phyloP scores from a whole-genome alignment of 306 rosid genomes.

The Glycine tomentella region DNA sequence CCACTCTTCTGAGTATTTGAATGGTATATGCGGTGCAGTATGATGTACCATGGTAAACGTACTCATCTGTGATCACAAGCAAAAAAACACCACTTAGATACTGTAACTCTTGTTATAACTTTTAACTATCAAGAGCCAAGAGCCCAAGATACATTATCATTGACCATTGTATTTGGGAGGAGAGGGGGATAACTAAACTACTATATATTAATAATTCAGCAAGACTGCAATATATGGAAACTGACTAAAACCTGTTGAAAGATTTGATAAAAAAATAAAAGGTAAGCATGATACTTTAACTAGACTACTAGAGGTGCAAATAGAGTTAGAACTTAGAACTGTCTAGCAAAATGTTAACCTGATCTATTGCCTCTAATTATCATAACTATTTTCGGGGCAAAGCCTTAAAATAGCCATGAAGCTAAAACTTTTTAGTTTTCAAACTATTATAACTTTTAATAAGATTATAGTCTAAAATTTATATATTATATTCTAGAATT shows the following conservation, averaged over 20 bases:
- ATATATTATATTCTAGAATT: too few species aligned
- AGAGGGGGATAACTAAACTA: not conserved
- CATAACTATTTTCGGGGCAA: not conserved
- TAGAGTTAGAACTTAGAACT: not conserved
- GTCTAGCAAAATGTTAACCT: not conserved
- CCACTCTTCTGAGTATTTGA: constrained; percentile 90
- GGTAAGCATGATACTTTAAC: not conserved
- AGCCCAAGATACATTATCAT: not conserved
- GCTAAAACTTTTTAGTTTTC: not conserved
- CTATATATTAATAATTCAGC: not conserved
- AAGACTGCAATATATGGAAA: not conserved
- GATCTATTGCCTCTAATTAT: not conserved
- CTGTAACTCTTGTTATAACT: not conserved
- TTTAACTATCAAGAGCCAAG: not conserved
- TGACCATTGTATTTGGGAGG: not conserved
- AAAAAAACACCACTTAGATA: constrained; percentile 48
- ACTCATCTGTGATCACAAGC: constrained; percentile 71
- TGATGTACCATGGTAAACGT: constrained; percentile 99
- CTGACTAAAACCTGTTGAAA: not conserved
- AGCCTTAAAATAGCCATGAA: constrained; percentile 4
- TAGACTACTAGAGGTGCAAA: not conserved
- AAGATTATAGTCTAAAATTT: not conserved
- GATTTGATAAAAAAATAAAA: not conserved
- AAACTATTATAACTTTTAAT: not conserved
- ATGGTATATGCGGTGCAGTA: constrained; percentile 97